Evolutionary conservation across 2,329 filamentous ascomycete species (phyloP).

Genomic region (Harringtonia lauricola): DNA sequence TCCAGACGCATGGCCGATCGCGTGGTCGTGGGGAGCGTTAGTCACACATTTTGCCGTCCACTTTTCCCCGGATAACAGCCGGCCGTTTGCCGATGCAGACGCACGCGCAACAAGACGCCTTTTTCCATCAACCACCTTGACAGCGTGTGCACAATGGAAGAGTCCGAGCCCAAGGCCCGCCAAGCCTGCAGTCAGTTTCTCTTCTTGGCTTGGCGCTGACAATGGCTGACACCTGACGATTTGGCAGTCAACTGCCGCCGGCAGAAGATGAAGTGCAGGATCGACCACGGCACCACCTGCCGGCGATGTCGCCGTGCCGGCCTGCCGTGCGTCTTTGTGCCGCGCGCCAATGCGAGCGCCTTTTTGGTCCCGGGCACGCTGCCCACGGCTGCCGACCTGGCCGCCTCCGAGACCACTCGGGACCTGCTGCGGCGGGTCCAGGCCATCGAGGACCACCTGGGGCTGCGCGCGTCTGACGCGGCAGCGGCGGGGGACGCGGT

Average conservation of each 20-base stretch:
- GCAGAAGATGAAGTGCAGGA: constrained; percentile 11
- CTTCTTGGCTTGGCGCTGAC: background rate
- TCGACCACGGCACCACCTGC: constrained; percentile 4
- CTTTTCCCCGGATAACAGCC: too few relatives aligned
- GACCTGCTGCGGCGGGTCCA: constrained; percentile 8
- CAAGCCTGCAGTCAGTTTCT: constrained; percentile 8
- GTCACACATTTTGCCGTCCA: too few relatives aligned
- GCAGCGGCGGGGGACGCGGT: background rate
- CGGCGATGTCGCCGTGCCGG: constrained; percentile 7
- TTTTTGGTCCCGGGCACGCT: background rate
- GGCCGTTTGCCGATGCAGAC: too few relatives aligned
- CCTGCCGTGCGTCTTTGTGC: constrained; percentile 10
- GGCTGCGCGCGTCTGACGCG: background rate
- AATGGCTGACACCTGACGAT: background rate
- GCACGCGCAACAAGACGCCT: too few relatives aligned
- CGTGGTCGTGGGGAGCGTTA: too few relatives aligned
- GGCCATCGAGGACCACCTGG: constrained; percentile 5
- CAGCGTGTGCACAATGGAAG: too few relatives aligned
- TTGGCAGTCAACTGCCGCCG: constrained; percentile 9
- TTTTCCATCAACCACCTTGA: too few relatives aligned
- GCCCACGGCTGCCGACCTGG: constrained; percentile 1
- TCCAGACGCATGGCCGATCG: too few relatives aligned
- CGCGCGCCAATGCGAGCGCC: constrained; percentile 6
- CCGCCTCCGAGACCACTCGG: background rate
- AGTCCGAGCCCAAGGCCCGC: constrained; percentile 4